Evolutionary conservation across 192 early-diverging fungal species (phyloP), one percentile per base, ranked within the genome.

Genomic region (Cetraspora pellucida): DNA sequence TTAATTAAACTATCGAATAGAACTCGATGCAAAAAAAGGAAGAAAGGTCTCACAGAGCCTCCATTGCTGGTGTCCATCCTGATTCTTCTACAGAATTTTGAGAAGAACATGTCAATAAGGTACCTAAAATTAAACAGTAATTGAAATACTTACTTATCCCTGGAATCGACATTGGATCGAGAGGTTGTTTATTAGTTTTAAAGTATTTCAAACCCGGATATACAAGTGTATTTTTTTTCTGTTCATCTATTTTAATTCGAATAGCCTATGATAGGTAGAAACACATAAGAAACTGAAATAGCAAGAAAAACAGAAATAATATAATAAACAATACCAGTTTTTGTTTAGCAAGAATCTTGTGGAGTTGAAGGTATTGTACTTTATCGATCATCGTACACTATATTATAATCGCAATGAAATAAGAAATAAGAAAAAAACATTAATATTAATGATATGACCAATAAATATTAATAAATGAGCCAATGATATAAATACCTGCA

Each of bases 61-160:
- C 93, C 90, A 97, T 94, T 58, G 95, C 91, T n/a, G 91, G 88
- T 3, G 91, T 95, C 96, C 97, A 99, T 1, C 97, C 97, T 0
- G 96, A 94, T 81, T 98, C 95, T 50, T 70, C 50, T 54, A 54
- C 19, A 54, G 2, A 54, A 54, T 52, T 19, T 54, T 54, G 19
- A 2, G 10, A 52, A 54, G 13, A 49, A 54, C 5, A 54, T 54
- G 13, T 54, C 11, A 54, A 54, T 14, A 54, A 54, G 5, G 5
- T 13, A 9, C 4, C 13, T 54, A 54, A 19, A 54, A 0, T 54
- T 54, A 54, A 19, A 19, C 19, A 54, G 13, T 13, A 19, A 19
- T 54, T 5, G 16, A 54, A n/a, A 19, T 19, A 13, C 50, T 14
- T 54, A 54, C 50, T 89, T 59, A 98, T 86, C 16, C 98, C 98